Base-by-base conservation (phyloP, 2,329 filamentous ascomycete genomes). In the Verticillium klebahnii region DNA sequence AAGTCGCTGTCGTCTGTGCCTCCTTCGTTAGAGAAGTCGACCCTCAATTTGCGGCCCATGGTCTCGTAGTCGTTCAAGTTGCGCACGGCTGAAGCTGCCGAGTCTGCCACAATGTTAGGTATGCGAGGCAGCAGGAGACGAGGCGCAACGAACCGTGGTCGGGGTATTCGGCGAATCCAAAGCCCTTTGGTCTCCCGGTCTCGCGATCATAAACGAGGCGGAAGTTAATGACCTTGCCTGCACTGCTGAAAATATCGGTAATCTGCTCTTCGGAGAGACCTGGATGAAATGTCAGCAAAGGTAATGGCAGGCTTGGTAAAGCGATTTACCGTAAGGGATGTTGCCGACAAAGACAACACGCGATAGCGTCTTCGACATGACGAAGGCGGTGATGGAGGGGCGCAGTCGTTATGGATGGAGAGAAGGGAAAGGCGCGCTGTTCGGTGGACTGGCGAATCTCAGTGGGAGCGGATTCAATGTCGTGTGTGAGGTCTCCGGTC, bases 211-310 rank as follows among this genome's bases (percentile, higher is more conserved):
- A 96, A 66, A 98, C 94, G 57, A 98, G 84, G 59, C 94, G 88
- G 74, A 98, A 98, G 73, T 91, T 94, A 63, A 96, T 83, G 1
- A 98, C 94, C 67, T 93, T 91, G 62, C 95, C 95, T 60, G 91
- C 93, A 66, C 90, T 90, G 73, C 89, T 91, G 75, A 98, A 96
- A 64, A 96, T 96, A 69, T 97, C 92, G 72, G 89, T 90, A 70
- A 99, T 97, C 74, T 97, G 91, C 74, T 98, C 93, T 78, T 99
- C 95, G 34, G 93, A 96, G 67, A 97, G 88, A 66, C 94, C 93
- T 97, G 70, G 25, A n/a, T 29, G 7, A 37, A 40, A 8, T 58
- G 56, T 37, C 15, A 45, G 37, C 7, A 32, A 19, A 34, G 56
- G 45, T n/a, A 37, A n/a, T 57, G 7, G 29, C 7, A 31, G 23